Evolutionary conservation across 2,329 filamentous ascomycete genomes (phyloP).

Genomic region (Geosmithia flava): DNA sequence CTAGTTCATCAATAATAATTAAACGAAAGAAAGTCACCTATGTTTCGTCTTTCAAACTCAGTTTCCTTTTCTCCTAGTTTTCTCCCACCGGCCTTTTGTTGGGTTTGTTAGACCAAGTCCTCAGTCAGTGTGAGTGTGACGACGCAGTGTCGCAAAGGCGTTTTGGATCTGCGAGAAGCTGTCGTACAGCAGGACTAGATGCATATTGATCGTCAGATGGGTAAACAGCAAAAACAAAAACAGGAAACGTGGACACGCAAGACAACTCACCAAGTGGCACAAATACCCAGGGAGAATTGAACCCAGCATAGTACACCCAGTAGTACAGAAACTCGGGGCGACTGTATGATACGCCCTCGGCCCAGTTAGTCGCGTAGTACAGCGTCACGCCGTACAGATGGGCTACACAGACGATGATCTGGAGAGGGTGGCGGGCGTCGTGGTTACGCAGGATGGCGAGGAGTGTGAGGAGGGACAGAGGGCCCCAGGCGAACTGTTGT

Average conservation of each 20-base stretch:
- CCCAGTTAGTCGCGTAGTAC: slow-evolving; percentile 47
- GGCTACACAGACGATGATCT: slow-evolving; percentile 36
- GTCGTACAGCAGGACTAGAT: slow-evolving; percentile 16
- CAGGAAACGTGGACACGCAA: neutral
- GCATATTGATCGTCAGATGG: neutral
- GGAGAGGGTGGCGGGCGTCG: slow-evolving; percentile 35
- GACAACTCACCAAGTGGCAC: slow-evolving; percentile 38
- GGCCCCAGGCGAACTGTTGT: slow-evolving; percentile 40
- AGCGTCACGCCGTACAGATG: slow-evolving; percentile 51
- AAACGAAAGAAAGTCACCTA: too few species aligned
- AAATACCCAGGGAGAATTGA: slow-evolving; percentile 48
- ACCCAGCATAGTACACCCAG: slow-evolving; percentile 50
- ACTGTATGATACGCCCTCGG: slow-evolving; percentile 38
- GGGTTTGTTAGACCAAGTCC: too few species aligned
- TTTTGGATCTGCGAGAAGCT: slow-evolving; percentile 13
- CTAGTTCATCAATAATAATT: too few species aligned
- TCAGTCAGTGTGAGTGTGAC: neutral
- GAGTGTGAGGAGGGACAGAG: slow-evolving; percentile 39
- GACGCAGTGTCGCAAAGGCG: slow-evolving; percentile 13
- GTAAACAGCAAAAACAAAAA: too few species aligned
- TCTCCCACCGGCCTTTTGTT: too few species aligned
- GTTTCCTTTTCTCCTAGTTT: too few species aligned
- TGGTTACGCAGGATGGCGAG: slow-evolving; percentile 27
- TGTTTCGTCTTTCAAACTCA: too few species aligned
- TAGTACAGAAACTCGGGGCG: slow-evolving; percentile 49